Evolutionary conservation across 1,139 yeast genomes (phyloP).

Genomic region (Cylindricascospora bacillispora): DNA sequence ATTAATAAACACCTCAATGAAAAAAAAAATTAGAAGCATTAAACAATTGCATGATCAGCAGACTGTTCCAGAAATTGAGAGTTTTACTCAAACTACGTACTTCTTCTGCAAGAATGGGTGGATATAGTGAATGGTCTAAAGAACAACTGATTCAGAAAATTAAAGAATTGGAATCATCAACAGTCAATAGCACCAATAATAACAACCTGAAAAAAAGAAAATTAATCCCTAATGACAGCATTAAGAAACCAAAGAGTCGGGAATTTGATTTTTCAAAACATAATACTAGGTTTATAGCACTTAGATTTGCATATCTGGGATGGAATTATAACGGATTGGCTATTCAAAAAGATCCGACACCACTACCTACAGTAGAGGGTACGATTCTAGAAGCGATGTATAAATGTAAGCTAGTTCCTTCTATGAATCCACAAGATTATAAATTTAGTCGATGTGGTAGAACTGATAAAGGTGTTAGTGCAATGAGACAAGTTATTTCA

Average conservation of each 20-base stretch:
- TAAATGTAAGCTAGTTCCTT: slow-evolving; percentile 53
- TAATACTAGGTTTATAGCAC: slow-evolving; percentile 58
- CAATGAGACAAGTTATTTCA: slow-evolving; percentile 89
- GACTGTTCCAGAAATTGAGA: too few relatives aligned
- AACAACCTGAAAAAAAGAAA: slow-evolving; percentile 7
- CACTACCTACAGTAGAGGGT: slow-evolving; percentile 80
- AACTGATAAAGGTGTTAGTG: slow-evolving; percentile 94
- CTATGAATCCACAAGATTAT: slow-evolving; percentile 42
- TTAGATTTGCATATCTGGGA: slow-evolving; percentile 77
- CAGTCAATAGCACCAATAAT: slow-evolving; percentile 3
- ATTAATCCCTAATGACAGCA: slow-evolving; percentile 1
- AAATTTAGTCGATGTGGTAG: slow-evolving; percentile 91
- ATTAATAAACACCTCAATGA: too few relatives aligned
- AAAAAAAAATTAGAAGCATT: too few relatives aligned
- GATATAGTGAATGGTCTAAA: too few relatives aligned
- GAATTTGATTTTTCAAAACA: slow-evolving; percentile 61
- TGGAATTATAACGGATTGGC: slow-evolving; percentile 93
- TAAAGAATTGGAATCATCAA: slow-evolving; percentile 17
- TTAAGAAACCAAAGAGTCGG: slow-evolving; percentile 19
- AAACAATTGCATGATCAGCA: too few relatives aligned
- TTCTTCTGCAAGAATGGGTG: not conserved
- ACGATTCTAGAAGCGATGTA: slow-evolving; percentile 58
- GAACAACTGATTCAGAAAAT: slow-evolving; percentile 29
- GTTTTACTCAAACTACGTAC: too few relatives aligned
- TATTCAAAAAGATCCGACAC: slow-evolving; percentile 59